Evolutionary conservation across 768 basidiomycete genomes (phyloP), one percentile per base, ranked within the genome.

Genomic region (Asterophora parasitica): DNA sequence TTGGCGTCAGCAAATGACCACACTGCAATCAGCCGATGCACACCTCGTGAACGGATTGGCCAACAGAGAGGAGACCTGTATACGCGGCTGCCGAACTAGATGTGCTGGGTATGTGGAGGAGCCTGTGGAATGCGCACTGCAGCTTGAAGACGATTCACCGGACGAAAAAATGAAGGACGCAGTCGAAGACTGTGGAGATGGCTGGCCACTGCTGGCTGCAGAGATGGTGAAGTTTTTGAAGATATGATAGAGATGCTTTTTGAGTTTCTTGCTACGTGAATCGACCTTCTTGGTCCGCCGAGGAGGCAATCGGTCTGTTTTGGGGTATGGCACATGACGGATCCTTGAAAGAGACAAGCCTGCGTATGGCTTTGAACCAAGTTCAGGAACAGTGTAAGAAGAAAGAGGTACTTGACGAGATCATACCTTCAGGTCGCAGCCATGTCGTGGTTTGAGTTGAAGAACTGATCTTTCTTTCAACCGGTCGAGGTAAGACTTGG

Each of bases 51-150:
- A 77, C 46, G 74, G 65, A 46, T 79, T 76, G 16, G 77, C 66
- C 31, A 83, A 66, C 46, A 83, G 73, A 36, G 81, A 82, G 13
- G 81, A 74, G 33, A 78, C 74, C 57, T 77, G 78, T 40, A 82
- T 75, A 35, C 79, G 74, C 49, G 78, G 75, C 53, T 75, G 73
- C 53, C 62, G 66, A 46, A 61, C 51, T 51, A 58, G 68, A 54
- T 68, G 69, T 49, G 59, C 55, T 42, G 69, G 57, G 31, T 65
- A 60, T 35, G 66, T 54, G 44, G 65, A 58, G 37, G 70, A 74
- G 45, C 61, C 70, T 50, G 70, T 73, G n/a, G 74, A 70, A 16
- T 73, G 66, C 34, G 74, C 66, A 50, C 69, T 74, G 46, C 60
- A 65, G 51, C 67, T 72, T n/a, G 67, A 65, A 46, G 58, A 71